Base-by-base conservation (phyloP, 129 eudicot species). In the Escallonia herrerae region DNA sequence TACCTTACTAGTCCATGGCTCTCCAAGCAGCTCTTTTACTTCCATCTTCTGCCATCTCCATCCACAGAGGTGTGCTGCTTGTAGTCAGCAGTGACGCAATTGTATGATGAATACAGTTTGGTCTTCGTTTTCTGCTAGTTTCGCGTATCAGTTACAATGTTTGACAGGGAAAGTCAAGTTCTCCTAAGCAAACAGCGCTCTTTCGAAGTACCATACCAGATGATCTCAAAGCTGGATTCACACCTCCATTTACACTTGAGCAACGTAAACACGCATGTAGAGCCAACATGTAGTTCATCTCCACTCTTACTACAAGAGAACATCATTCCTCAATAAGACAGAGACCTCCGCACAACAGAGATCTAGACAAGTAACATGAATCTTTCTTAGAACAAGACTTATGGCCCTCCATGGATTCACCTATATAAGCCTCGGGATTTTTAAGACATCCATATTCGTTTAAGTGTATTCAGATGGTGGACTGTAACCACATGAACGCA, bases 11-110 rank as follows among this genome's bases (percentile, higher is more conserved):
- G 38, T 56, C 56, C 48, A 87, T 91, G 98, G 98, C 97, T 62
- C 87, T 91, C 33, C 95, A 81, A 75, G 91, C 91, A 68, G 83
- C 95, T 60, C 66, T 94, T 50, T 74, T 83, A 61, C 77, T 81
- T 52, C 86, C 89, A 6, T 79, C 85, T 43, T 76, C 95, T 33
- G 78, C 95, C 14, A 75, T 79, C 74, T 74, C 85, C 37, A 64
- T 74, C 65, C 81, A 76, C 77, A 91, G 85, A 88, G 95, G 96
- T 91, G 62, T 7, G 12, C 33, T 39, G 15, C 40, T 33, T 5
- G 0, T 11, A 11, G 13, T 3, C 66, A 39, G 6, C 5, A 22
- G 2, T 46, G 13, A 4, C 12, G 4, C 3, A 49, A 11, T 49
- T 45, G 6, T 6, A 3, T 66, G 9, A 7, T 13, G 5, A 52